Conservation (phyloP, 805 yeast species). For the Spathaspora arborariae region DNA sequence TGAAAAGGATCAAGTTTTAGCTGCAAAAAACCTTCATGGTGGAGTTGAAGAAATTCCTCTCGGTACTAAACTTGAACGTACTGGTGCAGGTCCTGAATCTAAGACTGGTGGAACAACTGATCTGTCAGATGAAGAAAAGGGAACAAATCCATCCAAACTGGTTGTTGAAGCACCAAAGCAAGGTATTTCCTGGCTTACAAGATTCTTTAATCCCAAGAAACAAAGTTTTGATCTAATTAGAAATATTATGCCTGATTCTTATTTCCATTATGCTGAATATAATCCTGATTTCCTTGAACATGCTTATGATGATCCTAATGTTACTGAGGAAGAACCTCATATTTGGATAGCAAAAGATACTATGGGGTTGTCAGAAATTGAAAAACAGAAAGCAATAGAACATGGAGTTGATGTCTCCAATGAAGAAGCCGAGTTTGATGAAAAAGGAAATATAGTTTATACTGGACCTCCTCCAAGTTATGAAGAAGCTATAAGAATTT, state of each 20-base stretch:
- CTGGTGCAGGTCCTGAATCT: slow-evolving; percentile 7
- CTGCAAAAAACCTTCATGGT: not conserved
- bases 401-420: slow-evolving; percentile 53
- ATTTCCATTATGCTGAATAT: slow-evolving; percentile 39
- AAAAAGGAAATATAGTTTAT: slow-evolving; percentile 50
- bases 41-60: slow-evolving; percentile 10
- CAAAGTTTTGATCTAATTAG: slow-evolving; percentile 47
- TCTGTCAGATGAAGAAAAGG: slow-evolving; percentile 11
- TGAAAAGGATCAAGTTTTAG: not conserved
- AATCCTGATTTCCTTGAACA: slow-evolving; percentile 35
- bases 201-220: slow-evolving; percentile 46
- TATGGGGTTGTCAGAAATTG: slow-evolving; percentile 60
- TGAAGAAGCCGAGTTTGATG: slow-evolving; percentile 54
- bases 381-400: slow-evolving; percentile 53
- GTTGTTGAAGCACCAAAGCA: slow-evolving; percentile 15
- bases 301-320: slow-evolving; percentile 55
- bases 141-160: slow-evolving; percentile 5
- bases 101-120: slow-evolving; percentile 2
- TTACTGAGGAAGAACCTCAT: slow-evolving; percentile 53
- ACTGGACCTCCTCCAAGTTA: slow-evolving; percentile 71
- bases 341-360: slow-evolving; percentile 72
- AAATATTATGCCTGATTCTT: slow-evolving; percentile 38
- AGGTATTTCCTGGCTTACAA: slow-evolving; percentile 27
- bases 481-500: slow-evolving; percentile 44
- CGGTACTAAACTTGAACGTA: slow-evolving; percentile 3